These are phyloP conservation scores for Penicillium silybi DNA, from an alignment of 495 filamentous ascomycete species.

Conservation along the genomic window DNA sequence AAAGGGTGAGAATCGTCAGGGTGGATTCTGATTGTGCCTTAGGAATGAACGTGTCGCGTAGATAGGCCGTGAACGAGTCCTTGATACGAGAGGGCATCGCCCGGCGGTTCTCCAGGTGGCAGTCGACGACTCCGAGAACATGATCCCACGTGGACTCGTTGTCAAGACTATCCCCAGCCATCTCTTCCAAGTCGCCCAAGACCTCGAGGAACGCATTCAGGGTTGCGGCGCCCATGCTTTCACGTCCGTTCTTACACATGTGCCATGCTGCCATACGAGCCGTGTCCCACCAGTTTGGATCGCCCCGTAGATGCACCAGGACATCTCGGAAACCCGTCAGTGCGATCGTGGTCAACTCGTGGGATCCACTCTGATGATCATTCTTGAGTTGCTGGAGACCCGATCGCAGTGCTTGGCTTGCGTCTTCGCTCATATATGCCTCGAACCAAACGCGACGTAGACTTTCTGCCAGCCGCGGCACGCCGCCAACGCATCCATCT, in stretches of 20 bases:
- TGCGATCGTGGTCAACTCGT: slow-evolving; percentile 50
- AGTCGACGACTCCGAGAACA: slow-evolving; percentile 25
- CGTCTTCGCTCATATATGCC: slow-evolving; percentile 33
- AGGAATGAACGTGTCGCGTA: slow-evolving; percentile 24
- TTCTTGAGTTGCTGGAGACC: slow-evolving; percentile 45
- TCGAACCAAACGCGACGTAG: slow-evolving; percentile 56
- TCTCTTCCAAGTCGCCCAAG: slow-evolving; percentile 35
- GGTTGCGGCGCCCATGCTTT: slow-evolving; percentile 61
- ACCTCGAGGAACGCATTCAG: slow-evolving; percentile 45
- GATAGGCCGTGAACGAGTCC: slow-evolving; percentile 33
- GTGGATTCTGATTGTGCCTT: slow-evolving; percentile 20
- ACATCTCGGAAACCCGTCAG: slow-evolving; percentile 45
- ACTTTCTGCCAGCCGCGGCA: slow-evolving; percentile 54
- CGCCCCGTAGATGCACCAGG: slow-evolving; percentile 18
- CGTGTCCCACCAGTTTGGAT: slow-evolving; percentile 47
- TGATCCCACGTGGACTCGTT: slow-evolving; percentile 24
- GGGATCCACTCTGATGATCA: slow-evolving; percentile 55
- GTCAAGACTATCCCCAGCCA: slow-evolving; percentile 8
- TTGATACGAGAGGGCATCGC: slow-evolving; percentile 24
- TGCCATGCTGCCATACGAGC: slow-evolving; percentile 60
- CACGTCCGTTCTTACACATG: slow-evolving; percentile 57
- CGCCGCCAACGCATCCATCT: slow-evolving; percentile 41
- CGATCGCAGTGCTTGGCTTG: slow-evolving; percentile 37
- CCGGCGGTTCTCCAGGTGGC: slow-evolving; percentile 27
- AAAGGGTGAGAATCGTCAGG: slow-evolving; percentile 53